These are phyloP conservation scores for Mucor velutinosus DNA, from an alignment of 371 early-diverging fungal genomes.

Conservation along the genomic window DNA sequence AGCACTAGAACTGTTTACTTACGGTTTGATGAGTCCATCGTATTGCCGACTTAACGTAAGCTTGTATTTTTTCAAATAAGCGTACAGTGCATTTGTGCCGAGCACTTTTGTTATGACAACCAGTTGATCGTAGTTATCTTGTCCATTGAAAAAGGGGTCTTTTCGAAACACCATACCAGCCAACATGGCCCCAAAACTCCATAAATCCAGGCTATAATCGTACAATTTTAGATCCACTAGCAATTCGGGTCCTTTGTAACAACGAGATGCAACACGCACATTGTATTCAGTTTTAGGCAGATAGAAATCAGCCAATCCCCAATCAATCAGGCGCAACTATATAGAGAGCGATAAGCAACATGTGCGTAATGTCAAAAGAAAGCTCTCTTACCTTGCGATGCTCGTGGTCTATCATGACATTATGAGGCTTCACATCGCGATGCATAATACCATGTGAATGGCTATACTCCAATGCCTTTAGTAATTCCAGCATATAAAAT, in stretches of 20 bases:
- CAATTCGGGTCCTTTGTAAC: conserved; percentile 99
- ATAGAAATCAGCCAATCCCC: conserved; percentile 99
- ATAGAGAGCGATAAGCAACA: background rate
- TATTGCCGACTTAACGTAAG: conserved; percentile 61
- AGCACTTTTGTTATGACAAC: conserved; percentile 96
- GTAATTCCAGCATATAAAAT: conserved; percentile 94
- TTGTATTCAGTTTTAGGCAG: conserved; percentile 97
- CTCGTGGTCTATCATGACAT: conserved; percentile 99
- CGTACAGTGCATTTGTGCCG: conserved; percentile 92
- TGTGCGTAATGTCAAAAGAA: no score
- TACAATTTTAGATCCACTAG: conserved; percentile 97
- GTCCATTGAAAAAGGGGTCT: conserved; percentile 99
- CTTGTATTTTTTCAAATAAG: conserved; percentile 94
- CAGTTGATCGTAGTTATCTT: conserved; percentile 98
- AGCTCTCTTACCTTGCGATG: conserved; percentile 81
- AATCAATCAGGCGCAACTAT: conserved; percentile 97
- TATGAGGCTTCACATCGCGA: conserved; percentile 99
- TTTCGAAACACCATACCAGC: conserved; percentile 98
- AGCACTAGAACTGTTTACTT: background rate
- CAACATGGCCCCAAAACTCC: conserved; percentile 99
- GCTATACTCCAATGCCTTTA: conserved; percentile 95
- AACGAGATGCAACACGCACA: conserved; percentile 98
- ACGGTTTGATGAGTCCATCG: conserved; percentile 15
- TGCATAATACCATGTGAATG: conserved; percentile 99
- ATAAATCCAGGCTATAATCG: conserved; percentile 99